A percentile compares a stretch with the other conserved stretches of the same genome.
Conservation (phyloP, 352 stramenopile genomes). For the Phytophthora constricta region DNA sequence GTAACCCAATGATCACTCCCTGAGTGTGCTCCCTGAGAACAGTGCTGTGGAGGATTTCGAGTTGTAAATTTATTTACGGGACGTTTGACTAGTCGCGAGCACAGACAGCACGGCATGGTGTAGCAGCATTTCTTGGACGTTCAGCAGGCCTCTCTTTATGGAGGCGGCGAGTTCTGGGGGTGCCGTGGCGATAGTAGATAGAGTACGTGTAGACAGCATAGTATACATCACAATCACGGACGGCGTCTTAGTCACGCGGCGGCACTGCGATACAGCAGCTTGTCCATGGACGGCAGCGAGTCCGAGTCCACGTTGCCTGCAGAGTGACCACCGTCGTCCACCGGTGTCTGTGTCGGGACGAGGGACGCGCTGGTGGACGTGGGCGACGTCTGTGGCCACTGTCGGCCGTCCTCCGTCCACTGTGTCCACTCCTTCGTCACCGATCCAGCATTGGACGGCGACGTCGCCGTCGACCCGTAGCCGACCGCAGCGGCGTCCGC, state of each 20-base stretch:
- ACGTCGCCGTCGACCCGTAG: conserved; percentile 2
- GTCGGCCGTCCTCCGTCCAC: conserved; percentile 32
- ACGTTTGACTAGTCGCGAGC: too few relatives aligned
- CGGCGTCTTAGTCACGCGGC: conserved; percentile 14
- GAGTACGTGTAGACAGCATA: conserved; percentile 9
- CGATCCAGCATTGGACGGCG: conserved; percentile 3
- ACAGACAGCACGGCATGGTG: too few relatives aligned
- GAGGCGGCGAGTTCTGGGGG: conserved; percentile 1
- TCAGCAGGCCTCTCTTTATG: too few relatives aligned
- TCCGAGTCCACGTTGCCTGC: conserved; percentile 27
- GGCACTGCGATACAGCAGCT: conserved; percentile 53
- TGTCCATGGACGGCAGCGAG: conserved; percentile 71
- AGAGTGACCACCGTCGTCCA: conserved; percentile 12
- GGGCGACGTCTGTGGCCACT: conserved; percentile 29
- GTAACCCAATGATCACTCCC: too few relatives aligned
- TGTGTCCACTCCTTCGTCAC: conserved; percentile 24
- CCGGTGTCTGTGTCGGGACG: conserved; percentile 22
- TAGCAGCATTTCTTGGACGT: too few relatives aligned
- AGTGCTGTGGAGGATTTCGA: too few relatives aligned
- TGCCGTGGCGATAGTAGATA: conserved; percentile 24
- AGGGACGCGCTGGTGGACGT: conserved; percentile 27
- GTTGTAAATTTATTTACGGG: too few relatives aligned
- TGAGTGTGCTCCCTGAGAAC: too few relatives aligned
- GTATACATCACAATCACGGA: conserved; percentile 28
- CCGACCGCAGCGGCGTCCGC: background rate